A percentile compares a stretch with the other conserved stretches of the same genome.
Evolutionary conservation across 2,329 filamentous ascomycete genomes (phyloP).

Genomic region (Emergomyces pasteurianus): DNA sequence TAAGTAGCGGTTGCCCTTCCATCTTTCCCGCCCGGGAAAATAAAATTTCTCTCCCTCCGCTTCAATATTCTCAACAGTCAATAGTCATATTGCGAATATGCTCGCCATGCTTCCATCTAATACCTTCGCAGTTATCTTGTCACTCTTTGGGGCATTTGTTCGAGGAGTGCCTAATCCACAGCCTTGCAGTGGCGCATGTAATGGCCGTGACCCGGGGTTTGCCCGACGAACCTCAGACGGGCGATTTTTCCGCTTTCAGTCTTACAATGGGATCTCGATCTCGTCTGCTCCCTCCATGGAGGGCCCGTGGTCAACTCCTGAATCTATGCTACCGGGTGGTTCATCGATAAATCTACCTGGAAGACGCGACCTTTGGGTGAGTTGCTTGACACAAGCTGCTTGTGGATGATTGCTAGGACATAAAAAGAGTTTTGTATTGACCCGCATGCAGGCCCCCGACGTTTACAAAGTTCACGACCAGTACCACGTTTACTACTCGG

Average conservation of each 20-base stretch:
- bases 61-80: neutral
- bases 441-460: conserved; percentile 2
- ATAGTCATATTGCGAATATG: neutral
- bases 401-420: neutral
- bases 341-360: neutral
- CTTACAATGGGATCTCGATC: conserved; percentile 1
- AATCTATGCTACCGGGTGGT: neutral
- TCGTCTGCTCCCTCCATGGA: conserved; percentile 2
- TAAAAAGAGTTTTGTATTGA: neutral
- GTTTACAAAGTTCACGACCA: conserved; percentile 23
- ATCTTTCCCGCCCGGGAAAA: neutral
- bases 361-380: neutral
- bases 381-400: neutral
- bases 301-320: neutral
- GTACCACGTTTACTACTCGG: conserved; percentile 56
- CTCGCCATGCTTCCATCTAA: neutral
- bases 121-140: neutral
- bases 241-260: conserved; percentile 1
- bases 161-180: neutral
- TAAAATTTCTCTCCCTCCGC: neutral
- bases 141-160: neutral
- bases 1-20: neutral
- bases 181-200: neutral
- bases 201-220: conserved; percentile 1
- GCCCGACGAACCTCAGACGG: neutral